These are phyloP conservation scores for Corniculantispora saksenae DNA, from an alignment of 2,329 filamentous ascomycete genomes.

Conservation along the genomic window DNA sequence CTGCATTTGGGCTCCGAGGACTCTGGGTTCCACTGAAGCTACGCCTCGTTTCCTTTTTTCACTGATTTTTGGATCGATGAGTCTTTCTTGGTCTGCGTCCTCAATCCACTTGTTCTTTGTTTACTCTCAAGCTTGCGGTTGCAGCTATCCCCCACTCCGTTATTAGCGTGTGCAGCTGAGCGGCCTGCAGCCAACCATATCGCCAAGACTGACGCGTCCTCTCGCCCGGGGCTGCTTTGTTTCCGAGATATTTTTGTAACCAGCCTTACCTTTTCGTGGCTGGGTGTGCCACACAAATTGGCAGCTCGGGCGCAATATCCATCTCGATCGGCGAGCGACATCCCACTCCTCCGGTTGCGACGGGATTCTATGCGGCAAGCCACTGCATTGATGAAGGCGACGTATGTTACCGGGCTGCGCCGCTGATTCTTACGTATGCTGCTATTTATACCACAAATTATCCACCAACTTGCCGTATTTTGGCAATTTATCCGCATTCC, in stretches of 20 bases:
- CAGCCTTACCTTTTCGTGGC: background rate
- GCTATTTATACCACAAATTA: constrained; percentile 1
- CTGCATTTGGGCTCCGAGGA: too few relatives aligned
- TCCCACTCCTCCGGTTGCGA: background rate
- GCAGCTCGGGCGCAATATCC: background rate
- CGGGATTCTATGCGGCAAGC: background rate
- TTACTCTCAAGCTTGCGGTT: background rate
- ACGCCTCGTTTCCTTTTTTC: too few relatives aligned
- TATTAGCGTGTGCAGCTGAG: background rate
- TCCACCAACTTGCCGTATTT: background rate
- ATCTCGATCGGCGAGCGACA: constrained; percentile 5
- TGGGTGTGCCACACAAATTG: background rate
- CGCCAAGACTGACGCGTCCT: constrained; percentile 10
- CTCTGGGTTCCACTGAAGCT: too few relatives aligned
- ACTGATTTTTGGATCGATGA: too few relatives aligned
- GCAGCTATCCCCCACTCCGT: background rate
- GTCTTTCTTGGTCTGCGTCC: too few relatives aligned
- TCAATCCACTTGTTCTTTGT: too few relatives aligned
- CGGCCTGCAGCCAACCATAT: background rate
- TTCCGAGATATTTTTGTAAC: constrained; percentile 4
- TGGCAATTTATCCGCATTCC: background rate
- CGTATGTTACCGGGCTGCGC: constrained; percentile 2
- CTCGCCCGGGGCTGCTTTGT: background rate
- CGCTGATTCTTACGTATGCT: background rate
- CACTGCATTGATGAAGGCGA: background rate